Percentiles rank a stretch among this genome's conserved stretches.
Conservation (phyloP, 441 rosid species). For the Gossypium gossypioides region DNA sequence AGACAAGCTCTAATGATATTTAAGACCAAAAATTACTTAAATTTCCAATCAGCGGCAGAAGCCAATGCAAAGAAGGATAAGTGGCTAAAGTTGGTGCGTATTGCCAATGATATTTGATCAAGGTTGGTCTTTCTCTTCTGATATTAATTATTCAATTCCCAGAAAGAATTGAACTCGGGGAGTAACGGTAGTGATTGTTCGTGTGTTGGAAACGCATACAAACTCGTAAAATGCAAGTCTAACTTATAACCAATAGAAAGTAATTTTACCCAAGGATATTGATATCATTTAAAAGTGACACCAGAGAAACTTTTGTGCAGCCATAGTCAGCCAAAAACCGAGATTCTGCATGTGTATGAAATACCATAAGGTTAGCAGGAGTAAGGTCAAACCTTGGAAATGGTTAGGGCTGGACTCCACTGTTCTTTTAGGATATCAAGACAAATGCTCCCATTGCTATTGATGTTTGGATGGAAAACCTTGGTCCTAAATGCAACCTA, state of each 20-base stretch:
- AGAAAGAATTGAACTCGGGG: too few species aligned
- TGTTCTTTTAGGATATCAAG: conserved; percentile 33
- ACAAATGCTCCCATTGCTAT: conserved; percentile 35
- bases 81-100: not conserved
- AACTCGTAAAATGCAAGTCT: too few species aligned
- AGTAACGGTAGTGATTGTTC: not conserved
- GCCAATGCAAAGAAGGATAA: not conserved
- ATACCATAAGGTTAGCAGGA: not conserved
- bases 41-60: not conserved
- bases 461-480: conserved; percentile 34
- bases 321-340: not conserved
- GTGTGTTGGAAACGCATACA: not conserved
- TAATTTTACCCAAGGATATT: too few species aligned
- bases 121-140: too few species aligned
- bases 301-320: not conserved
- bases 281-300: too few species aligned
- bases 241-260: not conserved
- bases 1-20: not conserved
- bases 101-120: not conserved
- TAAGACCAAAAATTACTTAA: not conserved
- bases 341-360: not conserved
- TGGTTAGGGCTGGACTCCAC: conserved; percentile 39
- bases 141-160: too few species aligned
- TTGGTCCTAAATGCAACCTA: conserved; percentile 32
- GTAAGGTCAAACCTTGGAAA: conserved; percentile 23